Base-by-base conservation (phyloP, 2,329 filamentous ascomycete species). In the Alternaria burnsii region DNA sequence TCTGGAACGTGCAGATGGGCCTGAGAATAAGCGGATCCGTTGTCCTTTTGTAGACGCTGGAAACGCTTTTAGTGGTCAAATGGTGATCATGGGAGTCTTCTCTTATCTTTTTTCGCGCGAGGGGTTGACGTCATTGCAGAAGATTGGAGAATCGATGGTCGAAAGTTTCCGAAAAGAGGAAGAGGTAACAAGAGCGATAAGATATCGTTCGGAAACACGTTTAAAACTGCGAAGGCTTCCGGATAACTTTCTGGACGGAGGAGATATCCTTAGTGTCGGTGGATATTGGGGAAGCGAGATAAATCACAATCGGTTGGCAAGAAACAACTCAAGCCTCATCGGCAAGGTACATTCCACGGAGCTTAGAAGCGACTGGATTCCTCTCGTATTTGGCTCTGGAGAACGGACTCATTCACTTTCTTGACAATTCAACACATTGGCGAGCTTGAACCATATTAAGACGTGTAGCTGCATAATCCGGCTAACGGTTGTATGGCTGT, bases 141-240 rank as follows among this genome's bases (percentile, higher is more conserved):
- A 50, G 4, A n/a, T 0, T 41, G 3, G 18, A 41, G 16, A 14
- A 10, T 20, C 18, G n/a, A 40, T 32, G 30, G 30, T 32, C 30
- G 30, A 32, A 32, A 32, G 30, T 32, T 10, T 32, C 30, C 30
- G 30, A 32, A 32, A 32, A 32, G 30, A 32, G 30, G 30, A 32
- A 11, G 0, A n/a, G n/a, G 36, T 26, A 40, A n/a, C 8, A 40
- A 9, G 36, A 18, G 30, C 30, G 30, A 32, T 32, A 32, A 32
- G 30, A 32, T 12, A 32, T 32, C 10, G 30, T 11, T 32, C 30
- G 11, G 30, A 32, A 32, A 32, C 30, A n/a, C 16, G 36, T 40
- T 3, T 11, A 30, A 22, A 3, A 10, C n/a, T 10, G 1, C 0
- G n/a, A 47, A 32, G n/a, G 9, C 0, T n/a, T 20, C 0, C 14